Percentiles rank a stretch among this genome's conserved stretches.
Conservation (phyloP, 2,329 filamentous ascomycete genomes). For the Clonostachys byssicola region DNA sequence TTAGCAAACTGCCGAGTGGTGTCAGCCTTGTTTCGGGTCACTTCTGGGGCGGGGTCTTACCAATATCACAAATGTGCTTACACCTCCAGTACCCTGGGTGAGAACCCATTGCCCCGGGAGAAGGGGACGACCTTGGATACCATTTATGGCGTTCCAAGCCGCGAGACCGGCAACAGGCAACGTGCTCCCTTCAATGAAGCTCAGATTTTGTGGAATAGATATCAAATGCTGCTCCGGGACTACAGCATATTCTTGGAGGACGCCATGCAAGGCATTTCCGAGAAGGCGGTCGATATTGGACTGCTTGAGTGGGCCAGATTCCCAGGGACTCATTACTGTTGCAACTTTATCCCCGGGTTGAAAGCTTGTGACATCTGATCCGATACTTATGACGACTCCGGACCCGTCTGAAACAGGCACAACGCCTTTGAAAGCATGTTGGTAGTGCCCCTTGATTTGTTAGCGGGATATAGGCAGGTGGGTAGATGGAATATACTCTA, state of each 20-base stretch:
- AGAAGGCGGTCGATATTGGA: constrained; percentile 12
- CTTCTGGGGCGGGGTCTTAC: too few species aligned
- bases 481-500: too few species aligned
- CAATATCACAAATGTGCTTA: constrained; percentile 28
- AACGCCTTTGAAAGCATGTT: constrained; percentile 5
- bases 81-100: constrained; percentile 36
- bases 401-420: constrained; percentile 42
- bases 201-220: constrained; percentile 44
- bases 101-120: constrained; percentile 28
- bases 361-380: constrained; percentile 42
- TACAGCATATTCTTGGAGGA: constrained; percentile 17
- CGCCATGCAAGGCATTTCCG: constrained; percentile 20
- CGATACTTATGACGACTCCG: constrained; percentile 42
- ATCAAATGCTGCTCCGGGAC: constrained; percentile 53
- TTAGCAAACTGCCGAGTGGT: constrained; percentile 26
- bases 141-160: constrained; percentile 54
- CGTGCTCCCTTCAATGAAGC: constrained; percentile 39
- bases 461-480: too few species aligned
- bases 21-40: too few species aligned
- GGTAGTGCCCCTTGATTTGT: too few species aligned
- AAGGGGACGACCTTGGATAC: constrained; percentile 22
- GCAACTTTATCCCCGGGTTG: constrained; percentile 45
- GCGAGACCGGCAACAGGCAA: constrained; percentile 48
- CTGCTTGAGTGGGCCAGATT: too few species aligned
- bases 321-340: constrained; percentile 10